A percentile compares a stretch with the other conserved stretches of the same genome.
These are phyloP conservation scores for Bisporella sp. DNA, from an alignment of 2,329 filamentous ascomycete species.

Conservation along the genomic window DNA sequence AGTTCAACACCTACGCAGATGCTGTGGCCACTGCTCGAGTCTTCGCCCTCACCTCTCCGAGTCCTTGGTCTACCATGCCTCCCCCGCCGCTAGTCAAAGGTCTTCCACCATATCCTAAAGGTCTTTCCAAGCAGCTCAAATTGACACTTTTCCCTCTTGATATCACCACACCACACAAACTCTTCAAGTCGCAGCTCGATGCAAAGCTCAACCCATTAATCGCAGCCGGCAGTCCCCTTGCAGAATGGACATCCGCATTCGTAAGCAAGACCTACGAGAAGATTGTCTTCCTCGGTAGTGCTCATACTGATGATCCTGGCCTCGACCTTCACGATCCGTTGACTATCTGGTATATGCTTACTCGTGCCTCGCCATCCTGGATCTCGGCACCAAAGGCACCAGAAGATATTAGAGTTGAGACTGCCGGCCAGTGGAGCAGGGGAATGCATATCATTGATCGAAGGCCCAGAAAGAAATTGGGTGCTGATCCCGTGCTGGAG, in stretches of 20 bases:
- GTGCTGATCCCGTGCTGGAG: conserved; percentile 22
- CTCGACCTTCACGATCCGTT: conserved; percentile 68
- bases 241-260: conserved; percentile 66
- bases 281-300: conserved; percentile 54
- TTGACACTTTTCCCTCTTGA: conserved; percentile 71
- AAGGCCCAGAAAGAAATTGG: conserved; percentile 50
- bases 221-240: conserved; percentile 61
- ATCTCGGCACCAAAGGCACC: conserved; percentile 44
- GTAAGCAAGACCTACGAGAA: conserved; percentile 64
- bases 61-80: conserved; percentile 75
- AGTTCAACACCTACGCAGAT: conserved; percentile 96
- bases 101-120: conserved; percentile 55
- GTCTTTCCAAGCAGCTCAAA: conserved; percentile 55
- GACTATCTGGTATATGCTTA: conserved; percentile 72
- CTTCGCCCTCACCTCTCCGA: conserved; percentile 68
- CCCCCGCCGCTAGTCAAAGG: conserved; percentile 44
- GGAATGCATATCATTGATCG: conserved; percentile 85
- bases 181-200: conserved; percentile 54
- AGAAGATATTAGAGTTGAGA: conserved; percentile 87
- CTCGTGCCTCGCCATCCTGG: conserved; percentile 51
- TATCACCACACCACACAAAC: conserved; percentile 64
- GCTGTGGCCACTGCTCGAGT: conserved; percentile 69
- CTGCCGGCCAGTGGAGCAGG: conserved; percentile 85
- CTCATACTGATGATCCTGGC: conserved; percentile 51
- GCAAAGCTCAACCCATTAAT: conserved; percentile 47